phyloP scores from a whole-genome alignment of 495 filamentous ascomycete species.

The Neurospora sp. region DNA sequence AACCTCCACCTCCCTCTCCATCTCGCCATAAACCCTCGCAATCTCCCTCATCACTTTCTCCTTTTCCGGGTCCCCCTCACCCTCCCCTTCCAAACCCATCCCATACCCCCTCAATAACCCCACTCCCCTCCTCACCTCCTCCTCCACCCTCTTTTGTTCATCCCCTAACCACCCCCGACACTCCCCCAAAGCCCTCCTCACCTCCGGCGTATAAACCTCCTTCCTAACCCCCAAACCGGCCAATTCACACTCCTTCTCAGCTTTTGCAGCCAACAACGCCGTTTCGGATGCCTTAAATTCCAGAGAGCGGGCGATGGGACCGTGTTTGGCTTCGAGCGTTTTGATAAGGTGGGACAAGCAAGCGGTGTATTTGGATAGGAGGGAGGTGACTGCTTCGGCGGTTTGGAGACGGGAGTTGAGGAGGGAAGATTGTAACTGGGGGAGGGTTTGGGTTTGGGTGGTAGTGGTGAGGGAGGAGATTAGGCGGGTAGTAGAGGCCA shows the following conservation, averaged over 20 bases:
- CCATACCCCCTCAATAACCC: background rate
- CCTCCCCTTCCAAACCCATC: background rate
- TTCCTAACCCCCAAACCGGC: constrained; percentile 12
- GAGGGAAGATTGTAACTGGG: constrained; percentile 5
- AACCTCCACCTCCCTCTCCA: constrained; percentile 44
- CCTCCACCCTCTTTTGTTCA: constrained; percentile 26
- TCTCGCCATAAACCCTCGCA: constrained; percentile 44
- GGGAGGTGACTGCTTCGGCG: constrained; percentile 17
- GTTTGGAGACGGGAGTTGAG: constrained; percentile 16
- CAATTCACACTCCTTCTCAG: constrained; percentile 24
- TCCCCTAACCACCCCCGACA: constrained; percentile 5
- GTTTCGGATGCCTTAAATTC: constrained; percentile 48
- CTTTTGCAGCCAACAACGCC: constrained; percentile 42
- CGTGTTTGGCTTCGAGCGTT: constrained; percentile 48
- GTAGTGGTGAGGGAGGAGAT: background rate
- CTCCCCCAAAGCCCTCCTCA: constrained; percentile 39
- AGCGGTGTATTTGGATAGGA: constrained; percentile 17
- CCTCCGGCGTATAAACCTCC: background rate
- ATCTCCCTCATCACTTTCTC: constrained; percentile 44
- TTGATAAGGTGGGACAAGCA: constrained; percentile 25
- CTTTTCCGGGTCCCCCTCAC: constrained; percentile 7
- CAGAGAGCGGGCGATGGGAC: constrained; percentile 50
- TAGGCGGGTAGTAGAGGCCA: background rate
- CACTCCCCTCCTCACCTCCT: constrained; percentile 16
- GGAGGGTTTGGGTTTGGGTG: constrained; percentile 7